Percentiles rank a stretch among this genome's conserved stretches.
phyloP scores from a whole-genome alignment of 1,284 basidiomycete species.

The Fomitopsis betulina region DNA sequence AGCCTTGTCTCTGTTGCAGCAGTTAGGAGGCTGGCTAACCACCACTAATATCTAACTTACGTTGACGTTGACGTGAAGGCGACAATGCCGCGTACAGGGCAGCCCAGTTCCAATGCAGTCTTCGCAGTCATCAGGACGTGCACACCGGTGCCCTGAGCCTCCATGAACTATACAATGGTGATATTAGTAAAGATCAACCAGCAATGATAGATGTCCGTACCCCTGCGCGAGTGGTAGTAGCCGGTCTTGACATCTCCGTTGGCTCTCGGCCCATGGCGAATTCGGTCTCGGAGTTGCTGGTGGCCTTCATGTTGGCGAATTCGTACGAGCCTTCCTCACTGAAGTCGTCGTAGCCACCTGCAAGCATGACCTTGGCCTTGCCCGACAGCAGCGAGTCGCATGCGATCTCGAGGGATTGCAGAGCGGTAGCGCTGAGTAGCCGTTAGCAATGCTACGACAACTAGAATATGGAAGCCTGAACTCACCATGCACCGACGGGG shows the following conservation, averaged over 20 bases:
- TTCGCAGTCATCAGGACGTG: slow-evolving; percentile 97
- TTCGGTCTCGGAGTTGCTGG: slow-evolving; percentile 94
- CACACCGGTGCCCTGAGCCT: slow-evolving; percentile 94
- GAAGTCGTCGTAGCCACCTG: slow-evolving; percentile 97
- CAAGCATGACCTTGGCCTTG: slow-evolving; percentile 99
- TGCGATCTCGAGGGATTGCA: slow-evolving; percentile 98
- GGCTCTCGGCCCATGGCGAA: slow-evolving; percentile 99
- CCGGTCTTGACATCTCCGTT: slow-evolving; percentile 96
- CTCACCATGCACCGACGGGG: slow-evolving; percentile 95
- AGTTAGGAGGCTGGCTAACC: background rate
- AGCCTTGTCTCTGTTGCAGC: slow-evolving; percentile 74
- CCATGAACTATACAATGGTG: slow-evolving; percentile 73
- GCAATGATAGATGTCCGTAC: slow-evolving; percentile 36
- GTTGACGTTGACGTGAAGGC: slow-evolving; percentile 97
- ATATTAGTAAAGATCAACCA: slow-evolving; percentile 8
- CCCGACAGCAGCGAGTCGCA: slow-evolving; percentile 91
- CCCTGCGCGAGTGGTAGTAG: slow-evolving; percentile 92
- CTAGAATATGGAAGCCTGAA: background rate
- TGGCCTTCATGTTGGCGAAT: slow-evolving; percentile 99
- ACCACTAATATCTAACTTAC: slow-evolving; percentile 38
- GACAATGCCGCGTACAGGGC: slow-evolving; percentile 89
- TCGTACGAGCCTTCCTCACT: slow-evolving; percentile 97
- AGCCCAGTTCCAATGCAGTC: slow-evolving; percentile 92
- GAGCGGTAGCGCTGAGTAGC: slow-evolving; percentile 77
- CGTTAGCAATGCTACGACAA: slow-evolving; percentile 1